Evolutionary conservation across 2,329 filamentous ascomycete genomes (phyloP).

Genomic region (Pyricularia pennisetigena): DNA sequence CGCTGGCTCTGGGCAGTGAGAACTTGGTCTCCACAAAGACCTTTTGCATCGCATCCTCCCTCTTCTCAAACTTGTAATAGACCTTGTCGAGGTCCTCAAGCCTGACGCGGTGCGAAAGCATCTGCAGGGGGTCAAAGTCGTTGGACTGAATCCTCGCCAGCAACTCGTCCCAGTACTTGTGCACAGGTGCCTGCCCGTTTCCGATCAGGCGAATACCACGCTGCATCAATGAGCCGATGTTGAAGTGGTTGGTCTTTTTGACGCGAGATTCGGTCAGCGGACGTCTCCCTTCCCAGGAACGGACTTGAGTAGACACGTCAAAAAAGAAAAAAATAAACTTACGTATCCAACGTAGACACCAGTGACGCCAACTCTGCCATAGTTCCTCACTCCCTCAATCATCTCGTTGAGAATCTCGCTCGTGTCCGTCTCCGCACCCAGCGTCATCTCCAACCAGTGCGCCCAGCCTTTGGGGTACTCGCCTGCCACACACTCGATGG

Average conservation of each 20-base stretch:
- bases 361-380: slow-evolving; percentile 66
- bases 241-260: slow-evolving; percentile 65
- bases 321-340: slow-evolving; percentile 16
- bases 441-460: slow-evolving; percentile 45
- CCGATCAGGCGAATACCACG: slow-evolving; percentile 71
- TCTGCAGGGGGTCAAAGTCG: slow-evolving; percentile 65
- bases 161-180: slow-evolving; percentile 77
- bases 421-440: slow-evolving; percentile 75
- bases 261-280: not conserved
- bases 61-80: slow-evolving; percentile 51
- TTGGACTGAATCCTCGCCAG: slow-evolving; percentile 56
- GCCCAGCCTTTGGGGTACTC: slow-evolving; percentile 53
- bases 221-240: slow-evolving; percentile 77
- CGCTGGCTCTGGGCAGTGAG: slow-evolving; percentile 34
- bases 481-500: slow-evolving; percentile 55
- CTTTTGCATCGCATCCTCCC: slow-evolving; percentile 69
- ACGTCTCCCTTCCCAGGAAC: too few species aligned
- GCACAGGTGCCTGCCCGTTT: slow-evolving; percentile 61
- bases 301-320: not conserved
- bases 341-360: slow-evolving; percentile 57
- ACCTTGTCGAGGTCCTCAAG: slow-evolving; percentile 64
- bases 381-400: slow-evolving; percentile 63
- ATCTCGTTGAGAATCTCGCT: slow-evolving; percentile 74
- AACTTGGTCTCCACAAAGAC: slow-evolving; percentile 56
- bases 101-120: slow-evolving; percentile 69